Evolutionary conservation across 345 rosid species (phyloP).

Genomic region (Trapa incisa): DNA sequence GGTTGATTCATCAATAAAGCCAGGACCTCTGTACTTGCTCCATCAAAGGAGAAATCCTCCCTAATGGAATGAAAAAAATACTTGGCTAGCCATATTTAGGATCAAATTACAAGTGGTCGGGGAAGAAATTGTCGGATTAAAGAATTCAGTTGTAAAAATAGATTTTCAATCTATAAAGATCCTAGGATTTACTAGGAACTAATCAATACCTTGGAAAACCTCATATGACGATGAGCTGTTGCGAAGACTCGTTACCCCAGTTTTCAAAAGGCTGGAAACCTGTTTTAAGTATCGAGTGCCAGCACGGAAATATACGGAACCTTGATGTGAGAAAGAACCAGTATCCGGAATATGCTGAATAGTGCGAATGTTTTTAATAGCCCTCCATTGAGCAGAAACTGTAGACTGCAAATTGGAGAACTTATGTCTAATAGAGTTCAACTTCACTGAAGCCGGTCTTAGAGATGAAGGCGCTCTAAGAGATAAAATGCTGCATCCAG

Average conservation of each 20-base stretch:
- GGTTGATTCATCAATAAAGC: too few species aligned
- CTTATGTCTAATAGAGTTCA: constrained; percentile 44
- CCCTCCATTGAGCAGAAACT: constrained; percentile 56
- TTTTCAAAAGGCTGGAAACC: constrained; percentile 86
- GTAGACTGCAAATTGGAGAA: constrained; percentile 50
- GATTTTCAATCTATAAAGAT: neutral
- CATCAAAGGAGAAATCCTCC: too few species aligned
- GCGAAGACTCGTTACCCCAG: constrained; percentile 81
- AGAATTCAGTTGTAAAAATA: neutral
- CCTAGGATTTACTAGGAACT: neutral
- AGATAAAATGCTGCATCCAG: constrained; percentile 75
- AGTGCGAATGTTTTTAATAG: constrained; percentile 50
- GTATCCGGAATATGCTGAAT: constrained; percentile 49
- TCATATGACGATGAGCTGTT: constrained; percentile 90
- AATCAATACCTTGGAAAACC: constrained; percentile 51
- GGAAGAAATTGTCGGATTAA: neutral
- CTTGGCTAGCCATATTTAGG: too few species aligned
- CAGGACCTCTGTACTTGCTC: too few species aligned
- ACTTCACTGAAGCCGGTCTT: constrained; percentile 41
- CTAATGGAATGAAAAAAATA: too few species aligned
- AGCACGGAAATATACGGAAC: constrained; percentile 87
- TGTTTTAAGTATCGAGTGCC: constrained; percentile 84
- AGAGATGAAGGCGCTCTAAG: constrained; percentile 53
- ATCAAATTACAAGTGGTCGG: too few species aligned
- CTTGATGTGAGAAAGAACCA: constrained; percentile 75